Evolutionary conservation across 208 protist genomes (phyloP).

Genomic region (Endotrypanum monterogeii): DNA sequence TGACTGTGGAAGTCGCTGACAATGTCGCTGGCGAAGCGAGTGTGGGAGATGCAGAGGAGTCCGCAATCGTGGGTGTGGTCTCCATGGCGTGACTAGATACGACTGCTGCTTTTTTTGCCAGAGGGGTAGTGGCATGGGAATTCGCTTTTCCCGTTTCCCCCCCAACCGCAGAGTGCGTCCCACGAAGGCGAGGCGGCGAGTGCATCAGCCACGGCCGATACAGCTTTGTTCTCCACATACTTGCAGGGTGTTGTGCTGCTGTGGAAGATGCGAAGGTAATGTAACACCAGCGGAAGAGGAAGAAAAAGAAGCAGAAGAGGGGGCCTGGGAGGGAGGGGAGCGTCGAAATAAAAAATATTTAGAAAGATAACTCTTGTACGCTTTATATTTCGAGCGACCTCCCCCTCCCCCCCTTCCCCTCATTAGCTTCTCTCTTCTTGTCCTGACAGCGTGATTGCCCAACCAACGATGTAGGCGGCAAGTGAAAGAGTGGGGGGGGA

Average conservation of each 20-base stretch:
- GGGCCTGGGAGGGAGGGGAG: neutral
- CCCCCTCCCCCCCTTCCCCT: neutral
- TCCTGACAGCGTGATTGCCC: neutral
- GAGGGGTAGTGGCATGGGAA: neutral
- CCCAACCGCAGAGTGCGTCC: neutral
- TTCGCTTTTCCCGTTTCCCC: neutral
- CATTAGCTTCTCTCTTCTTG: neutral
- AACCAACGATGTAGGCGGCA: neutral
- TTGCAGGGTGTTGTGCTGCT: neutral
- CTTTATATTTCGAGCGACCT: neutral
- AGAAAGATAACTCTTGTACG: neutral
- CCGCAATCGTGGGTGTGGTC: neutral
- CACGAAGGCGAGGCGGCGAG: slow-evolving; percentile 10
- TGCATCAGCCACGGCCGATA: neutral
- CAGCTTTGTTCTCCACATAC: slow-evolving; percentile 15
- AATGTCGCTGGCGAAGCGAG: neutral
- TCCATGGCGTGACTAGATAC: neutral
- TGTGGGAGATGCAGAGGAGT: neutral
- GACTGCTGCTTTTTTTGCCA: neutral
- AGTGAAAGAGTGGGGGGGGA: neutral
- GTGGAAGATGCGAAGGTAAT: neutral
- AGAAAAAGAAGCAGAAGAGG: neutral
- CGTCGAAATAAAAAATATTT: neutral
- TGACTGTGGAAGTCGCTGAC: neutral
- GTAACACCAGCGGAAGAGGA: neutral